These are phyloP conservation scores for Senecio squalidus DNA, from an alignment of 140 eudicot species.

Conservation along the genomic window DNA sequence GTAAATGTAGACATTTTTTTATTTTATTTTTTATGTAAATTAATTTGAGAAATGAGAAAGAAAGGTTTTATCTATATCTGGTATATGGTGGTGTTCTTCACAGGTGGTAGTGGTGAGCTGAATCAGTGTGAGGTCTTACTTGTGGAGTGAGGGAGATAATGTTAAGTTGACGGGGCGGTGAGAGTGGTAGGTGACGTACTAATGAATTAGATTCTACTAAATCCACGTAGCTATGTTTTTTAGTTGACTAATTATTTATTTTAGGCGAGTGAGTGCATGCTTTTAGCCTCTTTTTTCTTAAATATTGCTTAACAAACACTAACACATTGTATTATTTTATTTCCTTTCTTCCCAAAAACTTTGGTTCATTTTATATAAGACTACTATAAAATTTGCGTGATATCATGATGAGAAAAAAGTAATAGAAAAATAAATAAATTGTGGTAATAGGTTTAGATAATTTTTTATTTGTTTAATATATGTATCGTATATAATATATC, in stretches of 20 bases:
- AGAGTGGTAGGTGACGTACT: constrained; percentile 17
- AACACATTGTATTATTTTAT: no score
- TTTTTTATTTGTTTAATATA: no score
- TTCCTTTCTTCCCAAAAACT: not conserved
- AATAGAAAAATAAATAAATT: no score
- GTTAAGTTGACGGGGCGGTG: constrained; percentile 22
- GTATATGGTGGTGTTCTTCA: constrained; percentile 17
- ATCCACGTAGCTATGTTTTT: constrained; percentile 31
- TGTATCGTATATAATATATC: no score
- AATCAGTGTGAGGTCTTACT: constrained; percentile 29
- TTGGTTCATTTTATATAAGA: no score
- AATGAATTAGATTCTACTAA: not conserved
- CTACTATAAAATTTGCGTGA: no score
- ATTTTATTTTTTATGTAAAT: not conserved
- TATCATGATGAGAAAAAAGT: no score
- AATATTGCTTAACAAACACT: no score
- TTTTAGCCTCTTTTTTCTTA: constrained; percentile 6
- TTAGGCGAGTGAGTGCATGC: constrained; percentile 10
- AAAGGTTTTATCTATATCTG: constrained; percentile 18
- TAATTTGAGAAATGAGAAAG: not conserved
- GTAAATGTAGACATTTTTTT: constrained; percentile 23
- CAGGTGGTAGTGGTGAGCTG: constrained; percentile 35
- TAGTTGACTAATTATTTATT: constrained; percentile 23
- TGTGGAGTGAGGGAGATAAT: constrained; percentile 19
- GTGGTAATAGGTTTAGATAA: no score